Percentiles rank a stretch among this genome's conserved stretches.
Evolutionary conservation across 2,329 filamentous ascomycete species (phyloP).

Genomic region (Aspergillus aculeatinus): DNA sequence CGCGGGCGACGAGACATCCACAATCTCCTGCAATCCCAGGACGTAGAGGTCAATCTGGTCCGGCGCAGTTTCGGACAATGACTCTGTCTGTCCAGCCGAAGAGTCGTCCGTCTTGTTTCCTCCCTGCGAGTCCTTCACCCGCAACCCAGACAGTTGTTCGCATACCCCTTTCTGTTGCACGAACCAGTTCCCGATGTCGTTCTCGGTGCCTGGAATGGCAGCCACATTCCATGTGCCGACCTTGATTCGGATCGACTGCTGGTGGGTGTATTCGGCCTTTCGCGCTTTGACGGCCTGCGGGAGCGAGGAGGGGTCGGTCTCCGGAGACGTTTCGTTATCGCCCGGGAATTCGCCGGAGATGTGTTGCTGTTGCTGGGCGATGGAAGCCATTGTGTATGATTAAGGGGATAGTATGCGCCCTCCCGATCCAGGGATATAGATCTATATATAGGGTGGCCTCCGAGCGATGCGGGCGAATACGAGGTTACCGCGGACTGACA

Average conservation of each 20-base stretch:
- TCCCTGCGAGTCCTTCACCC: constrained; percentile 26
- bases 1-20: constrained; percentile 76
- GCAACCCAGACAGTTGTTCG: constrained; percentile 58
- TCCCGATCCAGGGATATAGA: neutral
- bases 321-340: constrained; percentile 18
- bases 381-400: constrained; percentile 16
- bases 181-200: constrained; percentile 88
- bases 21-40: constrained; percentile 86
- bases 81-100: constrained; percentile 11
- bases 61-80: constrained; percentile 31
- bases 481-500: constrained; percentile 5
- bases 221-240: constrained; percentile 96
- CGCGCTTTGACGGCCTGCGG: constrained; percentile 67
- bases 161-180: constrained; percentile 71
- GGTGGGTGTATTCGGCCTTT: constrained; percentile 73
- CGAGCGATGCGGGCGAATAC: neutral
- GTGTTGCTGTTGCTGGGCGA: constrained; percentile 10
- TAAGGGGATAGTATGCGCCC: neutral
- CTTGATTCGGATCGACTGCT: constrained; percentile 76
- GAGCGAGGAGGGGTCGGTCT: constrained; percentile 45
- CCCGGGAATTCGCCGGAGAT: constrained; percentile 14
- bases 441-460: neutral
- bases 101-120: constrained; percentile 20
- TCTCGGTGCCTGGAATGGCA: constrained; percentile 77
- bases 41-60: constrained; percentile 85